These are phyloP conservation scores for Blastocystis sp. DNA, from an alignment of 352 stramenopile species.

Conservation along the genomic window DNA sequence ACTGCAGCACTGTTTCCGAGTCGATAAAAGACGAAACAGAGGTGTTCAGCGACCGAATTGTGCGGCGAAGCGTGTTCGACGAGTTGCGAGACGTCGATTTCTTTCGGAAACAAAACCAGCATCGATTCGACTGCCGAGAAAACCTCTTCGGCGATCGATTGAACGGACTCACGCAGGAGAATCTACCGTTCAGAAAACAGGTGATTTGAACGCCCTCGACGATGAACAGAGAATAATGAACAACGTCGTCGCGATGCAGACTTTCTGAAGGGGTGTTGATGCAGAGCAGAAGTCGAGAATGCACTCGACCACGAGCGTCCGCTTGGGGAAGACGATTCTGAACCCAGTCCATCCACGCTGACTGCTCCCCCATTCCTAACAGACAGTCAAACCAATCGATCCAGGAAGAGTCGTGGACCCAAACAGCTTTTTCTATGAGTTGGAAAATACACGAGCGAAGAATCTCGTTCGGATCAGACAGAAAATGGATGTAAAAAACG, in stretches of 20 bases:
- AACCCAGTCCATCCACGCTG: not conserved
- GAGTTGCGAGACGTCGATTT: not conserved
- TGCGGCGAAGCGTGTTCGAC: not conserved
- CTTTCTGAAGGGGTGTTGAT: not conserved
- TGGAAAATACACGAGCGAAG: not conserved
- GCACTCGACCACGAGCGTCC: not conserved
- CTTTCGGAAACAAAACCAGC: not conserved
- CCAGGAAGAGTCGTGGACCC: not conserved
- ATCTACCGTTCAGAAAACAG: not conserved
- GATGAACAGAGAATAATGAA: slow-evolving; percentile 14
- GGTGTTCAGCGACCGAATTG: not conserved
- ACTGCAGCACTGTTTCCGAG: not conserved
- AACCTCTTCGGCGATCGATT: not conserved
- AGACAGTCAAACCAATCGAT: not conserved
- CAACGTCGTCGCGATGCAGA: not conserved
- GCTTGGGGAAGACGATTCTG: not conserved
- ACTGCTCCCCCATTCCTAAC: not conserved
- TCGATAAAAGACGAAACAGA: not conserved
- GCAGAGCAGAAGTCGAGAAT: not conserved
- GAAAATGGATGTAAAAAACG: not conserved
- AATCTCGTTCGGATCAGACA: not conserved
- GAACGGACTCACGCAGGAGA: not conserved
- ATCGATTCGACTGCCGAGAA: not conserved
- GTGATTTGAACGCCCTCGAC: not conserved
- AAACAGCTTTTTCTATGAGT: not conserved